Evolutionary conservation across 2,329 filamentous ascomycete genomes (phyloP), one percentile per base, ranked within the genome.

Genomic region (Trichoderma koningiopsis): DNA sequence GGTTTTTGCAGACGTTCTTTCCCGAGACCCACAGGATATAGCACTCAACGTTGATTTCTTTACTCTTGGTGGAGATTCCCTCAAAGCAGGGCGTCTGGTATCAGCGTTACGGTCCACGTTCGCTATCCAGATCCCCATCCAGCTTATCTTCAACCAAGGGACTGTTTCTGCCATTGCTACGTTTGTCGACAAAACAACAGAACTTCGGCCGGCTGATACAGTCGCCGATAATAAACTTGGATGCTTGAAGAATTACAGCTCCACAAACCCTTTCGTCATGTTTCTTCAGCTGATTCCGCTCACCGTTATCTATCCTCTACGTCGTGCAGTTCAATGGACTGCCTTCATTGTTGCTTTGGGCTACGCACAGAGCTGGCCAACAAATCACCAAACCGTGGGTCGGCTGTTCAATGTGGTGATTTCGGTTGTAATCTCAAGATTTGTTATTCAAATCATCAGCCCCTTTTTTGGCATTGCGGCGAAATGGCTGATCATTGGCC

Each of bases 401-500:
- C 81, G 85, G 43, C 77, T 87, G 14, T 67, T 87, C 68, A 82
- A 84, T 68, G 78, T 88, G 22, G 79, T 82, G 0, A 55, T 85
- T 13, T 81, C 80, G 8, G 82, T 87, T 53, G 69, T 80, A 8
- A 75, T 84, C 31, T 80, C 83, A 10, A 80, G 81, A 7, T 37
- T 82, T 5, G 72, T 80, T 5, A 80, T 82, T 5, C 76, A 79
- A 19, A 74, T 81, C 2, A 70, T 83, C 7, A 76, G 79, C 6
- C 86, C 86, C 0, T 75, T 83, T 31, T 49, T 83, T 27, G 85
- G 82, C n/a, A 86, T 88, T 29, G 52, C 77, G 3, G 78, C 82
- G 60, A 88, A 88, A 74, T 88, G 86, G 86, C 56, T 84, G 6
- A 78, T 88, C 63, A 84, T 88, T 53, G 86, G 86, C 13, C 81